Base-by-base conservation (phyloP, 345 rosid species). In the Gossypium bickii region DNA sequence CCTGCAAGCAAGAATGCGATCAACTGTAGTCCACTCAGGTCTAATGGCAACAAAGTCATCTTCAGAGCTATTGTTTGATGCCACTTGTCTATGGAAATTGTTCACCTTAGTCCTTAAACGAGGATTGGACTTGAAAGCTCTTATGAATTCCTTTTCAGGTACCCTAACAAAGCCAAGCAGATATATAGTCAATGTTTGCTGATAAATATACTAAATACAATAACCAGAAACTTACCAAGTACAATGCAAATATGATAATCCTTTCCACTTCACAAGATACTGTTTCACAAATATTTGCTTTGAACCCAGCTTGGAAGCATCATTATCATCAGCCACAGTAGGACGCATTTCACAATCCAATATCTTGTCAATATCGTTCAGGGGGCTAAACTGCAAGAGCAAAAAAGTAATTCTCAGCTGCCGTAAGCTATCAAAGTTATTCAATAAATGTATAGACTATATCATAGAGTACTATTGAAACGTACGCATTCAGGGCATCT, bases 241-340 rank as follows among this genome's bases (percentile, higher is more conserved):
- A 80, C 98, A 96, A 73, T 96, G 99, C 63, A 96, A 93, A 87
- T 90, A 96, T 74, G 99, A 96, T 72, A 93, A 82, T 41, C 98
- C 98, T 80, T 96, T 96, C 99, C 99, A 96, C 83, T 96, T 96
- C 45, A 96, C 97, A 75, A 93, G 98, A 88, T 96, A 96, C 77
- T 96, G 99, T 77, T 93, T 96, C 27, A 89, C 97, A 83, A 82
- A 89, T 71, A 92, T 82, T 83, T 85, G 97, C 84, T 93, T 88
- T 49, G 92, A 80, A 38, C 90, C 88, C 70, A 85, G 78, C 66
- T 78, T 86, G 9, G 97, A 87, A 74, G 87, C 88, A 84, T 86
- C 95, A 69, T 76, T 83, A 70, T 83, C 91, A 67, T 57, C 88
- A 73, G 97, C 92, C 74, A 76, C 88, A 41, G 99, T 92, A 65